These are phyloP conservation scores for Fusarium zealandicum DNA, from an alignment of 2,329 filamentous ascomycete genomes.

Conservation along the genomic window DNA sequence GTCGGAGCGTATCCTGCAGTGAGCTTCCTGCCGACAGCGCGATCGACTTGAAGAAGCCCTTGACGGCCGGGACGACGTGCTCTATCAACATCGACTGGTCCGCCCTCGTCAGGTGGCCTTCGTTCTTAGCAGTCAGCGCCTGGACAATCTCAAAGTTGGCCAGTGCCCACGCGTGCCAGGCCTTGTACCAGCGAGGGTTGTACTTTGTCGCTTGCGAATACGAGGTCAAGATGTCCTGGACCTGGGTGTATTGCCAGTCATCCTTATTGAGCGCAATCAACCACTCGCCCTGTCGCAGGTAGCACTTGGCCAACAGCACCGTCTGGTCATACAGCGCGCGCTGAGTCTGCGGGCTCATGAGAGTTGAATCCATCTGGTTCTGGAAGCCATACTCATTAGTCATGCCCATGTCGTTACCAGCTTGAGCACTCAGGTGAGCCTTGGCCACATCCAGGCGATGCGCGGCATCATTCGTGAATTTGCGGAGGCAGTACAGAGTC, in stretches of 20 bases:
- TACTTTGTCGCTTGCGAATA: slow-evolving; percentile 93
- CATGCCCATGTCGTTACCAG: slow-evolving; percentile 55
- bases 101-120: slow-evolving; percentile 53
- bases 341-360: slow-evolving; percentile 59
- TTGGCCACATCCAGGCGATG: slow-evolving; percentile 61
- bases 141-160: slow-evolving; percentile 99
- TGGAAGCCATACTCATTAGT: slow-evolving; percentile 59
- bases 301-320: slow-evolving; percentile 89
- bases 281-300: slow-evolving; percentile 96
- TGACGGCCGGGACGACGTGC: slow-evolving; percentile 92
- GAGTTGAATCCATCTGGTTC: slow-evolving; percentile 52
- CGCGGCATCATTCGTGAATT: slow-evolving; percentile 67
- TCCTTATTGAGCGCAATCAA: slow-evolving; percentile 84
- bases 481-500: slow-evolving; percentile 64
- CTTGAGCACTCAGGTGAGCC: slow-evolving; percentile 57
- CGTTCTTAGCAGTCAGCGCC: slow-evolving; percentile 71
- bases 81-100: slow-evolving; percentile 77
- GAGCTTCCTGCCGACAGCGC: slow-evolving; percentile 90
- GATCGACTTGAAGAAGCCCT: slow-evolving; percentile 98
- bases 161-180: slow-evolving; percentile 98
- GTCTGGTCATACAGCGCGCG: slow-evolving; percentile 66
- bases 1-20: slow-evolving; percentile 89
- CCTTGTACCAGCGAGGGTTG: slow-evolving; percentile 97
- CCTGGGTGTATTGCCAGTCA: slow-evolving; percentile 86
- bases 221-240: slow-evolving; percentile 87